Base-by-base conservation (phyloP, 805 yeast genomes). In the Candida maesae region DNA sequence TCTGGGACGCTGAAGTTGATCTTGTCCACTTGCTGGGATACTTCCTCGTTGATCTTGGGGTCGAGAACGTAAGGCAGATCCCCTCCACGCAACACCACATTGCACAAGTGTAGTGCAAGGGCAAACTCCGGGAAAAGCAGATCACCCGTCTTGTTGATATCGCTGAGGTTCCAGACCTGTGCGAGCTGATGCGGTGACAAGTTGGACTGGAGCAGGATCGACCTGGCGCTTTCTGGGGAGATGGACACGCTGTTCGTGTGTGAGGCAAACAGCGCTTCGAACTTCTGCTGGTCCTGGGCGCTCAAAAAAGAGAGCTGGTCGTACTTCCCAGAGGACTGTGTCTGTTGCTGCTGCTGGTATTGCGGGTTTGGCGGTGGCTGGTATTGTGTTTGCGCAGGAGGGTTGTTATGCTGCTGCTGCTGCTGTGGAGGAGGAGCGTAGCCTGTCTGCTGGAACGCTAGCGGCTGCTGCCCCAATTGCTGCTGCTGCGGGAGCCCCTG, bases 41-140 rank as follows among this genome's bases (percentile, higher is more conserved):
- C 96, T 63, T 91, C 97, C 56, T 86, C 84, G 55, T 68, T 69
- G 65, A 88, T 77, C 47, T 75, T 80, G 18, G 74, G 74, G 28
- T 95, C 95, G 50, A 90, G 65, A 20, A 68, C 71, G 33, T 68
- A 68, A 2, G 98, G 97, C 44, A 90, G 68, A 4, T 82, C 68
- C 46, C 82, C 85, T 21, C 96, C 96, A 54, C 79, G 79, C 49
- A 86, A 69, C 0, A 82, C 82, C 54, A 78, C 63, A 51, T 86
- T 84, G 60, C 96, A 88, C 47, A 91, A 70, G 61, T 89, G 91
- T 70, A 91, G 77, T 14, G 96, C 95, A 50, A 91, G 70, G 13
- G 95, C 95, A 69, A 91, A 91, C 60, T 91, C 97, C 1, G 98
- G 98, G 58, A 90, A 91, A 50, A 91, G 65, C 42, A 91, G 73